Conservation (phyloP, 257 asterid genomes). For the Prunella vulgaris region DNA sequence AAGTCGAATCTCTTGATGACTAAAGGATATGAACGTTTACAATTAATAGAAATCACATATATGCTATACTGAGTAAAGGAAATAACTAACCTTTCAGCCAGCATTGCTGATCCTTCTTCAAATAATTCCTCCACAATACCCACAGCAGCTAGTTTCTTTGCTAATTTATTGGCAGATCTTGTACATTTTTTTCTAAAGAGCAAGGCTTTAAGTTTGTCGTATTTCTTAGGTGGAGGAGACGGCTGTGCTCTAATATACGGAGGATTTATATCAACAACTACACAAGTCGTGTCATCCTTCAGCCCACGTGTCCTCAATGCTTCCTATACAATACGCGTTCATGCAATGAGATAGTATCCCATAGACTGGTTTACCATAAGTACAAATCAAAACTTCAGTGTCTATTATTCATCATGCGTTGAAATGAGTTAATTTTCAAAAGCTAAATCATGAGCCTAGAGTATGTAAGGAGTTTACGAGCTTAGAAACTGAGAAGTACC, state of each 20-base stretch:
- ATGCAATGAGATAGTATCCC: slow-evolving; percentile 19
- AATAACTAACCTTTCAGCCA: slow-evolving; percentile 73
- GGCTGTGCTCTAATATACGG: slow-evolving; percentile 23
- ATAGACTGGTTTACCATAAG: slow-evolving; percentile 6
- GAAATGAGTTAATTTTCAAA: background rate
- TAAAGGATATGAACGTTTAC: background rate
- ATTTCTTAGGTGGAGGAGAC: slow-evolving; percentile 32
- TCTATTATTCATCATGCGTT: background rate
- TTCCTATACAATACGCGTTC: slow-evolving; percentile 39
- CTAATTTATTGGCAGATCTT: slow-evolving; percentile 28
- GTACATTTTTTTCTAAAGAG: slow-evolving; percentile 20
- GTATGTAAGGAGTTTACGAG: background rate
- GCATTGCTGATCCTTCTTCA: slow-evolving; percentile 94
- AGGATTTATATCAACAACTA: slow-evolving; percentile 60
- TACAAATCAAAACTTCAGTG: background rate
- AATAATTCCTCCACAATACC: slow-evolving; percentile 73
- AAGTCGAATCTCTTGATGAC: background rate
- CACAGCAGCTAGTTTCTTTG: slow-evolving; percentile 46
- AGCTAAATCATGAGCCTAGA: background rate
- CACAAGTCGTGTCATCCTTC: slow-evolving; percentile 82
- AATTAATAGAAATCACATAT: background rate
- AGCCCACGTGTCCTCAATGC: slow-evolving; percentile 69
- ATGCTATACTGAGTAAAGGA: background rate
- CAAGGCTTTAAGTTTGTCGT: slow-evolving; percentile 32
- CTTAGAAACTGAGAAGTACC: slow-evolving; percentile 39